Evolutionary conservation across 2,329 filamentous ascomycete species (phyloP), one percentile per base, ranked within the genome.

Genomic region (Verticillium alfalfae): DNA sequence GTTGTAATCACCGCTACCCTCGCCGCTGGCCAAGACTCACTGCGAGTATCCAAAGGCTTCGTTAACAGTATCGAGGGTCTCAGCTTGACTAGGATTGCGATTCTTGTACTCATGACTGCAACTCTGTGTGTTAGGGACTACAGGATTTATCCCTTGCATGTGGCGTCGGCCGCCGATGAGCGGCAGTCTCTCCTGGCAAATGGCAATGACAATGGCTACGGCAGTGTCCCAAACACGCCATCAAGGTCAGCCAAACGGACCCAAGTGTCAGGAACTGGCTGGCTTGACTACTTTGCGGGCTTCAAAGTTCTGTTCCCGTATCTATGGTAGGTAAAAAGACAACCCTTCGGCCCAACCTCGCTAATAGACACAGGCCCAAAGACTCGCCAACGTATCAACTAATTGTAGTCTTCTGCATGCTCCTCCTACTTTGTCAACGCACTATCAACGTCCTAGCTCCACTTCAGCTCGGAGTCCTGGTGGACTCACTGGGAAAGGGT

Each of bases 231-330:
- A 26, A 38, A 60, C 15, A 56, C 61, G 9, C 34, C 67, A 3
- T 52, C 67, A 13, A 62, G 61, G 5, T 66, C 69, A 39, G 60
- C 63, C 3, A 65, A 66, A 39, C 67, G 71, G 58, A 69, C 73
- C 10, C 71, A 75, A 55, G 70, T 72, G 34, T 71, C 73, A 2
- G 71, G 72, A 1, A 74, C 71, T 0, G 71, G 77, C 2, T 81
- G 78, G 79, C 68, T 80, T 10, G 78, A 80, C 63, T 81, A 81
- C 62, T 71, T 81, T 63, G 72, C 76, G 13, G 79, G 79, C 0
- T 81, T 80, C 64, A 66, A 72, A 15, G 72, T 78, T 10, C 69
- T 81, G 6, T 80, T 81, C 37, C 78, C 79, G 2, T 81, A 79
- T 54, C 68, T 81, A 1, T 81, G 79, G 78, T 75, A 67, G 18